Conservation (phyloP, 129 eudicot genomes). For the Calendula officinalis region DNA sequence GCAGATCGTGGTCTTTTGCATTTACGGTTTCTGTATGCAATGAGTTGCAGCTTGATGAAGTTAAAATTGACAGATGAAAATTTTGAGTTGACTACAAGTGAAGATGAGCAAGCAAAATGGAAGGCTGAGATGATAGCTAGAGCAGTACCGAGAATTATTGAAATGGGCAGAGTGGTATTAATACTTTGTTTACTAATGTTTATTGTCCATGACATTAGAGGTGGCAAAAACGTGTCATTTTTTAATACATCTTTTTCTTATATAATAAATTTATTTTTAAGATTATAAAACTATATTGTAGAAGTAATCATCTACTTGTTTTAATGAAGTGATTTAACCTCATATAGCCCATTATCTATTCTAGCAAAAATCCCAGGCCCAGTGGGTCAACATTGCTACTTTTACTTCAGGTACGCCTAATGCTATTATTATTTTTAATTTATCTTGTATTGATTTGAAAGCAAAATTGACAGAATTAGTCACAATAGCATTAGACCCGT, state of each 20-base stretch:
- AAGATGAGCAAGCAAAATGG: constrained; percentile 51
- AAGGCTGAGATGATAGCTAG: constrained; percentile 48
- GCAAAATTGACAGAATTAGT: no score
- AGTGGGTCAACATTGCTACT: background rate
- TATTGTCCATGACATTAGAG: background rate
- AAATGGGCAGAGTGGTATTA: constrained; percentile 60
- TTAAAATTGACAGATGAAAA: constrained; percentile 44
- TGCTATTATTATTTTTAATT: background rate
- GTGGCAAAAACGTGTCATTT: background rate
- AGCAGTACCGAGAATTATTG: constrained; percentile 60
- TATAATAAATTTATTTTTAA: background rate
- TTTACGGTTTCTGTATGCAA: constrained; percentile 45
- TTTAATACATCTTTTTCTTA: background rate
- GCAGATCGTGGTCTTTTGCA: constrained; percentile 34
- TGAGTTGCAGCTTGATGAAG: constrained; percentile 34
- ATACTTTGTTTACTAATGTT: constrained; percentile 17
- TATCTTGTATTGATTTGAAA: no score
- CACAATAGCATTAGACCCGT: constrained; percentile 79
- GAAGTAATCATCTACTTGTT: no score
- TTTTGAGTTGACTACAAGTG: constrained; percentile 33
- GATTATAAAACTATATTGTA: no score
- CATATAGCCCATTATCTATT: no score
- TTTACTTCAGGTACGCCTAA: background rate
- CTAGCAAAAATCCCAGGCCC: no score
- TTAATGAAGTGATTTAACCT: no score